Evolutionary conservation across 1,284 basidiomycete genomes (phyloP).

Genomic region (Cerioporus squamosus): DNA sequence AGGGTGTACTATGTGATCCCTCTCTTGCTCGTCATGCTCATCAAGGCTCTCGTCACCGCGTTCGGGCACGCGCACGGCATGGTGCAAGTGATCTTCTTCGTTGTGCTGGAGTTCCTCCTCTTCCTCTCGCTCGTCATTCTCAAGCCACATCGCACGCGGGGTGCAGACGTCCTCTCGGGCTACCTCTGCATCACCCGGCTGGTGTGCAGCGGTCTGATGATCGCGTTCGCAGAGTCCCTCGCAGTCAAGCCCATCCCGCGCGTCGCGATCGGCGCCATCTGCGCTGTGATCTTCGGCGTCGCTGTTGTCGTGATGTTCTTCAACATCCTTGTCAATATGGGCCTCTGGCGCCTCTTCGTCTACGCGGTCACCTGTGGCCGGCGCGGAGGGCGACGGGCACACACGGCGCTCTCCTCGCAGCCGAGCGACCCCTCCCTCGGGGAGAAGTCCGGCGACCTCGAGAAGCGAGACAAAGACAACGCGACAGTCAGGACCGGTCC

Average conservation of each 20-base stretch:
- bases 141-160: slow-evolving; percentile 59
- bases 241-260: slow-evolving; percentile 71
- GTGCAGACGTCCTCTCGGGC: slow-evolving; percentile 64
- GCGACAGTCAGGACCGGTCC: slow-evolving; percentile 23
- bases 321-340: slow-evolving; percentile 57
- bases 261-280: slow-evolving; percentile 73
- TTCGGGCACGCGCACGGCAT: slow-evolving; percentile 69
- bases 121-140: slow-evolving; percentile 59
- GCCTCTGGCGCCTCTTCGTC: slow-evolving; percentile 34
- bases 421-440: slow-evolving; percentile 27
- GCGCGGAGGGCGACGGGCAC: slow-evolving; percentile 17
- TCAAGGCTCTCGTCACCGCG: slow-evolving; percentile 75
- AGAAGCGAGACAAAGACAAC: slow-evolving; percentile 34
- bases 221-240: slow-evolving; percentile 69
- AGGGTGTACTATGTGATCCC: slow-evolving; percentile 64
- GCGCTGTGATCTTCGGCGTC: slow-evolving; percentile 63
- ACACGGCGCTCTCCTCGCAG: slow-evolving; percentile 27
- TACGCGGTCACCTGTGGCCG: slow-evolving; percentile 25
- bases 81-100: slow-evolving; percentile 72
- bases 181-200: slow-evolving; percentile 69
- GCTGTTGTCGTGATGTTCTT: slow-evolving; percentile 62
- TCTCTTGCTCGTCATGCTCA: slow-evolving; percentile 57
- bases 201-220: slow-evolving; percentile 62
- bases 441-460: slow-evolving; percentile 14
- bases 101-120: slow-evolving; percentile 70